Percentiles rank a stretch among this genome's conserved stretches.
Conservation (phyloP, 805 yeast genomes). For the Wickerhamomyces bovis region DNA sequence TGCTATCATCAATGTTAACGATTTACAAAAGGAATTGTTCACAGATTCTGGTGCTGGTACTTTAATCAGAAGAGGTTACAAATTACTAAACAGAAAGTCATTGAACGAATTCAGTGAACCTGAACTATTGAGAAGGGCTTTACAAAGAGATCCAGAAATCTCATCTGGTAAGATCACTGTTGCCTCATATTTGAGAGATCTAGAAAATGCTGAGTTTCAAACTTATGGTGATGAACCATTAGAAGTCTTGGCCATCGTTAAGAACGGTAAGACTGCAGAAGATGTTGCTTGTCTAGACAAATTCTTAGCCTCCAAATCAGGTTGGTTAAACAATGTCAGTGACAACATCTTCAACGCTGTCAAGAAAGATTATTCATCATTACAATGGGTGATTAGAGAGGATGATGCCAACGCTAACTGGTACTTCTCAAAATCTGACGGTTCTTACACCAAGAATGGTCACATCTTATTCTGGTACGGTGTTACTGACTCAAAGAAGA, state of each 20-base stretch:
- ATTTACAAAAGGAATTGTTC: conserved; percentile 92
- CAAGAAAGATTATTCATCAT: conserved; percentile 60
- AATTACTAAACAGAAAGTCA: conserved; percentile 65
- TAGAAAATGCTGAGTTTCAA: conserved; percentile 58
- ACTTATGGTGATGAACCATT: conserved; percentile 94
- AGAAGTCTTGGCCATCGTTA: conserved; percentile 87
- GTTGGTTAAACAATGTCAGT: conserved; percentile 96
- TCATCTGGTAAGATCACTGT: conserved; percentile 65
- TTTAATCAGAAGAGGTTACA: conserved; percentile 94
- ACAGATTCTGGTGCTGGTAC: conserved; percentile 99
- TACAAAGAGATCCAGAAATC: conserved; percentile 72
- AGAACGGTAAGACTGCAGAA: conserved; percentile 33
- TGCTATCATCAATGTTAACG: conserved; percentile 92
- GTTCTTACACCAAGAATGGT: conserved; percentile 87
- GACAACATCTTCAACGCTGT: conserved; percentile 88
- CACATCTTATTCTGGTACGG: conserved; percentile 95
- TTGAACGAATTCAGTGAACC: conserved; percentile 63
- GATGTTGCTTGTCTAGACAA: conserved; percentile 70
- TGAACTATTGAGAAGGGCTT: conserved; percentile 71
- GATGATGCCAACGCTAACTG: conserved; percentile 87
- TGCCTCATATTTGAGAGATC: conserved; percentile 71
- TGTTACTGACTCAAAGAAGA: conserved; percentile 53
- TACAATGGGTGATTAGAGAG: conserved; percentile 89
- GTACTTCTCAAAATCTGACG: conserved; percentile 90
- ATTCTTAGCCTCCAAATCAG: conserved; percentile 79